Conservation (phyloP, 1,284 basidiomycete species). For the Ustilago crameri region DNA sequence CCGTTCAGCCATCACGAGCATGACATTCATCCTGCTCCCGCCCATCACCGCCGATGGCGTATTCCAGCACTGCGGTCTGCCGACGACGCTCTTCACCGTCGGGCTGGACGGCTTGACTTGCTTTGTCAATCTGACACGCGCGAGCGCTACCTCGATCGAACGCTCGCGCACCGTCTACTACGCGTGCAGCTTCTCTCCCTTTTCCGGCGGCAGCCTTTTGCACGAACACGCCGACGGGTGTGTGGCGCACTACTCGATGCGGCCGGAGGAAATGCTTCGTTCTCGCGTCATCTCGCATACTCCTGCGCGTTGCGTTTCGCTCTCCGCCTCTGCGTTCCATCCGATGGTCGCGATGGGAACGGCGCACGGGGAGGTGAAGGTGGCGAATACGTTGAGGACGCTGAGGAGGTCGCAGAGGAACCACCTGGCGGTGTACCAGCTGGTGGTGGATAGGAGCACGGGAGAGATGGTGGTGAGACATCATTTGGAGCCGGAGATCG, state of each 20-base stretch:
- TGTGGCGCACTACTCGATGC: constrained; percentile 22
- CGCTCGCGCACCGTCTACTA: constrained; percentile 23
- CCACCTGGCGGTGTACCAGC: constrained; percentile 26
- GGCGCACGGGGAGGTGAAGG: constrained; percentile 37
- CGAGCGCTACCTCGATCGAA: constrained; percentile 9
- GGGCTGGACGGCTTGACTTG: constrained; percentile 23
- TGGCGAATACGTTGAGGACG: constrained; percentile 24
- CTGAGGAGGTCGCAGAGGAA: constrained; percentile 2
- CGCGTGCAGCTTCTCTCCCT: constrained; percentile 10
- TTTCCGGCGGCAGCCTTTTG: constrained; percentile 13
- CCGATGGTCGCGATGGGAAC: constrained; percentile 29
- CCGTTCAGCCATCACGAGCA: constrained; percentile 19
- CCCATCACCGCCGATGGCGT: constrained; percentile 11
- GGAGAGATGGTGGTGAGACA: constrained; percentile 12
- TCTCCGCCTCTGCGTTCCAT: constrained; percentile 10
- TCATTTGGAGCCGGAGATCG: constrained; percentile 11
- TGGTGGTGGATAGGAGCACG: constrained; percentile 14
- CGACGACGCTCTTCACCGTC: constrained; percentile 18
- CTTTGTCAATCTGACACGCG: constrained; percentile 7
- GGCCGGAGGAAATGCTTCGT: constrained; percentile 27
- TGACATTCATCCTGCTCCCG: constrained; percentile 33
- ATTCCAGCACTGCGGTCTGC: not conserved
- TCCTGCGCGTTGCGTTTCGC: constrained; percentile 6
- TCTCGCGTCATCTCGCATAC: constrained; percentile 17
- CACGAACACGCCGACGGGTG: constrained; percentile 43